Evolutionary conservation across 176 grass and related monocot genomes (phyloP).

Genomic region (Secale cereale): DNA sequence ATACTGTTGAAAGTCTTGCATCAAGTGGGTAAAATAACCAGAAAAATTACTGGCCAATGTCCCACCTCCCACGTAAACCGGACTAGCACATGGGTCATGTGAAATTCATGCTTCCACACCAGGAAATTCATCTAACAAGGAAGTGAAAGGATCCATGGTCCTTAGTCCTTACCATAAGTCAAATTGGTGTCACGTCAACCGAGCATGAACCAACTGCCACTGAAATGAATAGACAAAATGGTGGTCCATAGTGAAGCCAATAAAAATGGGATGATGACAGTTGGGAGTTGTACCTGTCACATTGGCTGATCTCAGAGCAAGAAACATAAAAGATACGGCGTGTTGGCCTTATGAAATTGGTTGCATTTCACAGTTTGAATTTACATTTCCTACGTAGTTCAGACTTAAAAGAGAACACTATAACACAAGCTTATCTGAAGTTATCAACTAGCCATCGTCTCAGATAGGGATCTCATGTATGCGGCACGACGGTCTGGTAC

Average conservation of each 20-base stretch:
- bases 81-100: conserved; percentile 23
- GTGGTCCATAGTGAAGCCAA: conserved; percentile 38
- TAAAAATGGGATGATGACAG: conserved; percentile 23
- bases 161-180: conserved; percentile 5
- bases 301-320: conserved; percentile 22
- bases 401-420: conserved; percentile 12
- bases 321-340: conserved; percentile 23
- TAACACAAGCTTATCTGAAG: conserved; percentile 20
- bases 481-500: conserved; percentile 44
- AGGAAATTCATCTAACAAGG: conserved; percentile 28
- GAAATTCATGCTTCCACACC: background rate
- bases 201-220: conserved; percentile 12
- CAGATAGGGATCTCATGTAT: conserved; percentile 49
- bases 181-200: conserved; percentile 44
- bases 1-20: conserved; percentile 13
- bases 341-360: conserved; percentile 9
- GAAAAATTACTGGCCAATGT: conserved; percentile 22
- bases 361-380: conserved; percentile 27
- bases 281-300: conserved; percentile 54
- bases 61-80: conserved; percentile 12
- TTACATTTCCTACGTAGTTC: conserved; percentile 33
- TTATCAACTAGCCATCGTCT: conserved; percentile 45
- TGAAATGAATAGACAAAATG: conserved; percentile 32
- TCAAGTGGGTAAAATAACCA: conserved; percentile 12
- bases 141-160: conserved; percentile 1